Evolutionary conservation across 1,284 basidiomycete species (phyloP).

Genomic region (Puccinia triticina): DNA sequence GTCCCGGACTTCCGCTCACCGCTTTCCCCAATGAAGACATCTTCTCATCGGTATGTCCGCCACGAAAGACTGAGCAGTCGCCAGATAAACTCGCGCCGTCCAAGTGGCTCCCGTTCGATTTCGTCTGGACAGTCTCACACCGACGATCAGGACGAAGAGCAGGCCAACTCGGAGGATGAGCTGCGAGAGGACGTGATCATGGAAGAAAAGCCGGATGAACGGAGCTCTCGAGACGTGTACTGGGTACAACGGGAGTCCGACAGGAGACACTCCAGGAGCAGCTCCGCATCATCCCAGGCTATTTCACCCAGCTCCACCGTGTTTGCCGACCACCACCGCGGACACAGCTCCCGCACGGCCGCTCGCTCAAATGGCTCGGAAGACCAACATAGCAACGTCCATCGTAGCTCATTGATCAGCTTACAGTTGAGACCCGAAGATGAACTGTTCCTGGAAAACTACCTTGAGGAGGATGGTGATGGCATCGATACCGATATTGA

Average conservation of each 20-base stretch:
- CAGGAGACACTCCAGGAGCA: background rate
- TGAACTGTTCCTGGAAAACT: constrained; percentile 38
- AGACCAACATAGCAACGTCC: background rate
- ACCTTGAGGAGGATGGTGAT: constrained; percentile 15
- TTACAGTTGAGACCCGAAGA: constrained; percentile 28
- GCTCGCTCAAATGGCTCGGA: background rate
- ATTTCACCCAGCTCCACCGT: constrained; percentile 27
- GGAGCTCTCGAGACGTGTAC: background rate
- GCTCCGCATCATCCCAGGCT: background rate
- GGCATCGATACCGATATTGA: constrained; percentile 9
- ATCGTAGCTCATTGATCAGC: constrained; percentile 12
- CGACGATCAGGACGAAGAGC: background rate
- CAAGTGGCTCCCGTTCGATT: background rate
- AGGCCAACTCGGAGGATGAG: background rate
- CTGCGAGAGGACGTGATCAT: background rate
- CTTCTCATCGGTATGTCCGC: background rate
- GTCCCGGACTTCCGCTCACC: background rate
- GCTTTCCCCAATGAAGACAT: background rate
- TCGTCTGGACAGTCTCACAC: background rate
- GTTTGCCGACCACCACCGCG: constrained; percentile 20
- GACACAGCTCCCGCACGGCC: background rate
- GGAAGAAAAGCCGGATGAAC: constrained; percentile 11
- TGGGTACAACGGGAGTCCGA: background rate
- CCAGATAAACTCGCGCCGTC: background rate
- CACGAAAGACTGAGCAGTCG: background rate